These are phyloP conservation scores for Eleusine indica DNA, from an alignment of 176 grass and related monocot genomes.

Conservation along the genomic window DNA sequence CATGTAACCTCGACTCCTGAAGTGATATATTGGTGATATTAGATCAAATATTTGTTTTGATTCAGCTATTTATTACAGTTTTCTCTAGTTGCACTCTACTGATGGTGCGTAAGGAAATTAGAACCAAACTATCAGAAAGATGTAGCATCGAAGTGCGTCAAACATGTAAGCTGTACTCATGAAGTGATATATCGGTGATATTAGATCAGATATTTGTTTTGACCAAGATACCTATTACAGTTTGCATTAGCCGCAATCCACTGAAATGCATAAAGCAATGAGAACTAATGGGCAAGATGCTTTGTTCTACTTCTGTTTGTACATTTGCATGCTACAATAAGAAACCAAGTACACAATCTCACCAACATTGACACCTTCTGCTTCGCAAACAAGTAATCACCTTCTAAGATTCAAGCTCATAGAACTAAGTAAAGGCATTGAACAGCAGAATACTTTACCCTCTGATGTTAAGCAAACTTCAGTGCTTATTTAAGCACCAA, in stretches of 20 bases:
- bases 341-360: constrained; percentile 1
- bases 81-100: not conserved
- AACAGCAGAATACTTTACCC: not conserved
- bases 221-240: not conserved
- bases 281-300: not conserved
- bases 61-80: not conserved
- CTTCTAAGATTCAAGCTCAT: constrained; percentile 9
- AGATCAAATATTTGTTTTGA: not conserved
- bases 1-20: not conserved
- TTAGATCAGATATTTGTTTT: not conserved
- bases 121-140: not conserved
- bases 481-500: not conserved
- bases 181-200: not conserved
- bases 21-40: not conserved
- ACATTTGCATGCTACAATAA: not conserved
- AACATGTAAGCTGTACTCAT: not conserved
- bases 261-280: not conserved
- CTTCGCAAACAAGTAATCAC: not conserved
- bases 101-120: not conserved
- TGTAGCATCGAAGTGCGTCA: not conserved
- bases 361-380: not conserved
- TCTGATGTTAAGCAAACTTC: not conserved
- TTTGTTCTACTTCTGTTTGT: not conserved
- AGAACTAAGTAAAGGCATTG: not conserved
- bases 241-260: not conserved